Conservation (phyloP, 75 land plant species). For the Pinus albicaulis region DNA sequence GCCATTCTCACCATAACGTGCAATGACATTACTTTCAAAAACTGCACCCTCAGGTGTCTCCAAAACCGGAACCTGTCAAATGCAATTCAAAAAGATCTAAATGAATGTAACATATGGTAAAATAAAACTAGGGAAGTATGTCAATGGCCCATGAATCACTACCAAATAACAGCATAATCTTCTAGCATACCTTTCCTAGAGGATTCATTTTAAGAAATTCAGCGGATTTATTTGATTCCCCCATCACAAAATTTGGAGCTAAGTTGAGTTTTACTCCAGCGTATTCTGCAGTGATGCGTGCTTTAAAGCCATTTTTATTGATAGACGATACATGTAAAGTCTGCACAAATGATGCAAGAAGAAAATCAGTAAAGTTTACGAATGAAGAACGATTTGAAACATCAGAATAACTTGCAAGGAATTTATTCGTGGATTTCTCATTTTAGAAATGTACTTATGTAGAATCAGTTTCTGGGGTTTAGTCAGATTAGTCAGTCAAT, state of each 20-base stretch:
- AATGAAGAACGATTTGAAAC: too few species aligned
- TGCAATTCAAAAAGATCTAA: background rate
- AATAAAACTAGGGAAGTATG: background rate
- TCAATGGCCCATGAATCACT: background rate
- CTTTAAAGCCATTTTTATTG: constrained; percentile 83
- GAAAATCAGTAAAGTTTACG: background rate
- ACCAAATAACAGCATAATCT: background rate
- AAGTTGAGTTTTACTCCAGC: constrained; percentile 62
- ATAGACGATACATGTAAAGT: constrained; percentile 44
- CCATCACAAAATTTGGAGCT: constrained; percentile 73
- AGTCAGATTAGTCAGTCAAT: too few species aligned
- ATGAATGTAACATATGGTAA: background rate
- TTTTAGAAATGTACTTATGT: too few species aligned
- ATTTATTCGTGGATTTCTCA: too few species aligned
- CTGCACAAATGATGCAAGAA: constrained; percentile 25
- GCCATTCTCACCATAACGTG: constrained; percentile 69
- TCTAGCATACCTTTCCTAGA: constrained; percentile 80
- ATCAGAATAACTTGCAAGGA: too few species aligned
- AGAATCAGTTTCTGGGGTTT: too few species aligned
- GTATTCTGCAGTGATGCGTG: constrained; percentile 85
- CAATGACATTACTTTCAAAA: constrained; percentile 96
- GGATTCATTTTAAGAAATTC: constrained; percentile 92
- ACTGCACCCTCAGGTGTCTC: constrained; percentile 92
- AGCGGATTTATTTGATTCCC: constrained; percentile 82
- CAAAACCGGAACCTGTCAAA: constrained; percentile 77